Percentiles rank a stretch among this genome's conserved stretches.
Conservation (phyloP, 2,329 filamentous ascomycete genomes). For the Colletotrichum ledebouriae region DNA sequence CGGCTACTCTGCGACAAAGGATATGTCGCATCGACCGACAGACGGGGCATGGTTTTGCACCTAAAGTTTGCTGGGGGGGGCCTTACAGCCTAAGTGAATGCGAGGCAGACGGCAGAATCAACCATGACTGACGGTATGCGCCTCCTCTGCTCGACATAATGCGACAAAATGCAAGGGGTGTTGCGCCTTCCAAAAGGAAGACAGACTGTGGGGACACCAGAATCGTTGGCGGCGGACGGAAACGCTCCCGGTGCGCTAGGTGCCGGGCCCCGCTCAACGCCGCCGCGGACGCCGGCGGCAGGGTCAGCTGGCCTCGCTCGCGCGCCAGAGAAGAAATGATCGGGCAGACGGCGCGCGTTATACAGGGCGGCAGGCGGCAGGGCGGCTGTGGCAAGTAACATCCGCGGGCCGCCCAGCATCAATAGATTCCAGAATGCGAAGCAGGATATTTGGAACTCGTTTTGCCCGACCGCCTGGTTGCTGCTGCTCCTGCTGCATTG, state of each 20-base stretch:
- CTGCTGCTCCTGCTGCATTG: neutral
- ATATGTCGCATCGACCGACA: constrained; percentile 32
- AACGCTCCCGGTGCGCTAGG: constrained; percentile 26
- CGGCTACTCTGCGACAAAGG: constrained; percentile 20
- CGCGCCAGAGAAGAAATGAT: constrained; percentile 18
- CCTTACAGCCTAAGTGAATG: neutral
- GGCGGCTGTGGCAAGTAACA: constrained; percentile 2
- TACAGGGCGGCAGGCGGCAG: constrained; percentile 19
- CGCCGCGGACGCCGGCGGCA: neutral
- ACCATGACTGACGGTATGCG: neutral
- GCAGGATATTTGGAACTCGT: neutral
- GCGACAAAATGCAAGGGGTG: neutral
- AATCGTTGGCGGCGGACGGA: constrained; percentile 28
- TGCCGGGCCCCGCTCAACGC: neutral
- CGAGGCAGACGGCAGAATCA: neutral
- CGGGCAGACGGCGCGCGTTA: neutral
- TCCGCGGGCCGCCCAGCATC: neutral
- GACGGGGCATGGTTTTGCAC: constrained; percentile 3
- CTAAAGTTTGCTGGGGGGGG: constrained; percentile 30
- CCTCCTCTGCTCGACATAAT: neutral
- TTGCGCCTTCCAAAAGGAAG: neutral
- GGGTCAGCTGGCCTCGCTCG: constrained; percentile 14
- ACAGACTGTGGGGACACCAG: neutral
- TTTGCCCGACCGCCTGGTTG: neutral
- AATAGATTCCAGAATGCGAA: neutral